Evolutionary conservation across 176 grass and related monocot species (phyloP).

Genomic region (Phyllostachys edulis): DNA sequence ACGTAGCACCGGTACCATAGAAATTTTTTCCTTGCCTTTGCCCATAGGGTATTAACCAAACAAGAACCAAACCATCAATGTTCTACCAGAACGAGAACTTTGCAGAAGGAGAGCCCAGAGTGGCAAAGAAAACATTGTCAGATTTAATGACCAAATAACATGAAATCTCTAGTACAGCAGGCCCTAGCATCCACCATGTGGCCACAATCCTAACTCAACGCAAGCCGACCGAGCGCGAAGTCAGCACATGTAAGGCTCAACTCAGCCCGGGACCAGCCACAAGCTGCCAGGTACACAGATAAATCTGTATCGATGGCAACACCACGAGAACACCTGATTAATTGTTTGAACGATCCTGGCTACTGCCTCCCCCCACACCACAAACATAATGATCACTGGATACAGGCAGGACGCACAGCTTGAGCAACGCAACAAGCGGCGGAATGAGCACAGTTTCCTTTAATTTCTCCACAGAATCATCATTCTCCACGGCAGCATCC

Average conservation of each 20-base stretch:
- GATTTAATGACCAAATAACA: neutral
- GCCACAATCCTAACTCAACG: neutral
- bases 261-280: slow-evolving; percentile 14
- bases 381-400: slow-evolving; percentile 32
- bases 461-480: neutral
- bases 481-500: slow-evolving; percentile 10
- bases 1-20: too few species aligned
- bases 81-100: neutral
- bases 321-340: slow-evolving; percentile 16
- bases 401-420: neutral
- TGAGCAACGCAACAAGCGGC: slow-evolving; percentile 5
- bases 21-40: too few species aligned
- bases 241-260: slow-evolving; percentile 30
- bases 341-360: slow-evolving; percentile 18
- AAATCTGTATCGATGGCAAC: slow-evolving; percentile 27
- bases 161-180: neutral
- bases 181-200: slow-evolving; percentile 4
- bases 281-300: slow-evolving; percentile 18
- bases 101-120: neutral
- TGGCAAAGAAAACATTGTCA: neutral
- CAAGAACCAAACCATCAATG: neutral
- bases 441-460: neutral
- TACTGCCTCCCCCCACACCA: neutral
- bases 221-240: slow-evolving; percentile 1
- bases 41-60: neutral